Percentiles rank a stretch among this genome's conserved stretches.
Evolutionary conservation across 495 filamentous ascomycete genomes (phyloP).

Genomic region (Aspergillus indologenus): DNA sequence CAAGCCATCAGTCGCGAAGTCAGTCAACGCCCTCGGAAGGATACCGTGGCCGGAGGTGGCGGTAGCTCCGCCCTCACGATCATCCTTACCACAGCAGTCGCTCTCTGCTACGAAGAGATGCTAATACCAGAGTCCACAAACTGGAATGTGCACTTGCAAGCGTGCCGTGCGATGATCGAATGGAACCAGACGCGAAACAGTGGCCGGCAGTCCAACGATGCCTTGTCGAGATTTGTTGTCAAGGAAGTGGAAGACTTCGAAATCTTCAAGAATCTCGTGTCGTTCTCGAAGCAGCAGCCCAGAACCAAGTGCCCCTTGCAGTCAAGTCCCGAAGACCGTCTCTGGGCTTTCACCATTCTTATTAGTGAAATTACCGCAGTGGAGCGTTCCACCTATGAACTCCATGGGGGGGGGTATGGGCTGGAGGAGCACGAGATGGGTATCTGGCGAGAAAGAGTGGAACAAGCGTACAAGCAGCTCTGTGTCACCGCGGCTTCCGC

Average conservation of each 20-base stretch:
- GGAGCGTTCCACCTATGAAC: slow-evolving; percentile 9
- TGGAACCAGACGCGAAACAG: slow-evolving; percentile 7
- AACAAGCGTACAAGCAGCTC: slow-evolving; percentile 12
- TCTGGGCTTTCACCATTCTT: slow-evolving; percentile 18
- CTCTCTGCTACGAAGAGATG: slow-evolving; percentile 20
- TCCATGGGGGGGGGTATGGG: not conserved
- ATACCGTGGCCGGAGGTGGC: not conserved
- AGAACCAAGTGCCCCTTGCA: no score
- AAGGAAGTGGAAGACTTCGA: slow-evolving; percentile 23
- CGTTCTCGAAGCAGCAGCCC: not conserved
- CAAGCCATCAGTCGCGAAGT: slow-evolving; percentile 12
- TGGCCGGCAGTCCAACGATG: slow-evolving; percentile 4
- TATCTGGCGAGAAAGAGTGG: slow-evolving; percentile 13
- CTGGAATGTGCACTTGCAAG: slow-evolving; percentile 20
- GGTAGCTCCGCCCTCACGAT: slow-evolving; percentile 5
- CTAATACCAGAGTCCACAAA: slow-evolving; percentile 17
- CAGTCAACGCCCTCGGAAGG: not conserved
- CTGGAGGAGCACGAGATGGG: slow-evolving; percentile 8
- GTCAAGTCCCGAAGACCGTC: not conserved
- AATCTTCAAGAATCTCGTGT: slow-evolving; percentile 13
- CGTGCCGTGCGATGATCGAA: slow-evolving; percentile 20
- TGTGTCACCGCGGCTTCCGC: slow-evolving; percentile 2
- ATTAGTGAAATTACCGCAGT: slow-evolving; percentile 15
- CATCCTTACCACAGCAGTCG: slow-evolving; percentile 17
- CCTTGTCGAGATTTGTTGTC: slow-evolving; percentile 10